Evolutionary conservation across 495 filamentous ascomycete species (phyloP).

Genomic region (Neurospora sp.): DNA sequence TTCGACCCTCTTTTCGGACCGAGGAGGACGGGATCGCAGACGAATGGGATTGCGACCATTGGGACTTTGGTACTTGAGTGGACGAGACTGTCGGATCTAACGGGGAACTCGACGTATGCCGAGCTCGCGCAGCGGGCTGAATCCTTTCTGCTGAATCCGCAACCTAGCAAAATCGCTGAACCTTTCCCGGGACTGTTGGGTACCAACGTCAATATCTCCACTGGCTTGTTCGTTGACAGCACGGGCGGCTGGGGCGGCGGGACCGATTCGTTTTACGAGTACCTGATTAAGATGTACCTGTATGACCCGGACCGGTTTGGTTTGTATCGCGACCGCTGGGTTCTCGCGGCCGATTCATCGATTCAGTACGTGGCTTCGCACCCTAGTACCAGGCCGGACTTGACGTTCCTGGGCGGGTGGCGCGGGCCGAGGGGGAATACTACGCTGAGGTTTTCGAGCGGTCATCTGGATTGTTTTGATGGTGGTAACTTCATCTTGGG

Average conservation of each 20-base stretch:
- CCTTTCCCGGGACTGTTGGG: slow-evolving; percentile 76
- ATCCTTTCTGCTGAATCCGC: slow-evolving; percentile 59
- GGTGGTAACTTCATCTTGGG: slow-evolving; percentile 83
- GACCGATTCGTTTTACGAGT: slow-evolving; percentile 82
- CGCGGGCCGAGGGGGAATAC: slow-evolving; percentile 27
- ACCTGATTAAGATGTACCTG: slow-evolving; percentile 88
- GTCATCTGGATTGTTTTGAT: slow-evolving; percentile 74
- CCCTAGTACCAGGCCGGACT: slow-evolving; percentile 54
- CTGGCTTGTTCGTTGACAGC: slow-evolving; percentile 57
- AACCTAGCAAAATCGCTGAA: slow-evolving; percentile 44
- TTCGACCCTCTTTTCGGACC: slow-evolving; percentile 35
- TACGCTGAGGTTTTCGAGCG: slow-evolving; percentile 39
- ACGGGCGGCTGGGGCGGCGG: slow-evolving; percentile 72
- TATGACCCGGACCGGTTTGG: slow-evolving; percentile 61
- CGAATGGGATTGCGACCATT: slow-evolving; percentile 61
- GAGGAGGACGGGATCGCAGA: slow-evolving; percentile 35
- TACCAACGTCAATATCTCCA: slow-evolving; percentile 51
- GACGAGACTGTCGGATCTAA: slow-evolving; percentile 73
- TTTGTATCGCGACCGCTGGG: slow-evolving; percentile 63
- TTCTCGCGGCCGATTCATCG: slow-evolving; percentile 65
- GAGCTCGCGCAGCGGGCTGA: slow-evolving; percentile 58
- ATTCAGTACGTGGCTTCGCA: slow-evolving; percentile 66
- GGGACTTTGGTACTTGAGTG: slow-evolving; percentile 77
- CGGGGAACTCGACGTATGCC: slow-evolving; percentile 56
- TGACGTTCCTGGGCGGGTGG: slow-evolving; percentile 65